Evolutionary conservation across 352 stramenopile genomes (phyloP), one percentile per base, ranked within the genome.

Genomic region (Phytopythium litorale): DNA sequence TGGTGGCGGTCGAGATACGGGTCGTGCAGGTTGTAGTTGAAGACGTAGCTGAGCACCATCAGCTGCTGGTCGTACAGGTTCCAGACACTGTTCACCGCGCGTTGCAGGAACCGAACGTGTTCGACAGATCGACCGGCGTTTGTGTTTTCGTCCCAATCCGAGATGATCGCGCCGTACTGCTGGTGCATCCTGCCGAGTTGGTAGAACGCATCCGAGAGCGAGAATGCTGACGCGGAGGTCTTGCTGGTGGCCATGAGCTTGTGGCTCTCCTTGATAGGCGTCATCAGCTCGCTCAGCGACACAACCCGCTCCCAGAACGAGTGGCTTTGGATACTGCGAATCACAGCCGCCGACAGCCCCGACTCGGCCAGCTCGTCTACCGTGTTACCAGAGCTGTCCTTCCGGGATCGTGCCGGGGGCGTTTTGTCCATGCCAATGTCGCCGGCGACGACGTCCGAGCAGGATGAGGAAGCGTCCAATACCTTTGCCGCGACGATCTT

Each of bases 121-220:
- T 85, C 74, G 4, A 84, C 69, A 25, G 68, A 79, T 48, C 76
- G 64, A 0, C 75, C 71, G 9, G 65, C 77, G 40, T 71, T 76
- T 19, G 69, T 65, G 33, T 78, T 87, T 33, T 89, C 79, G 43
- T 89, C 81, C 76, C 81, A 88, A 43, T 92, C 83, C 35, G 79
- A 75, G 21, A 89, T 66, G 45, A 92, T 92, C 45, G 59, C 62
- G 13, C 66, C 72, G 63, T 89, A 92, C 35, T 89, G 83, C 63
- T 92, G 83, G 30, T 89, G 73, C 79, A 92, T 91, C 59, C 83
- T 73, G 1, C 83, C 83, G n/a, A 91, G 78, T 53, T 91, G 83
- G 51, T 92, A 92, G 42, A 91, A 81, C 23, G 89, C 75, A 33
- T 91, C 76, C 1, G 81, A 84, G 16, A 92, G 43, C 19, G 76